Evolutionary conservation across 73 alveolate species (phyloP).

Genomic region (Stentor roeselii): DNA sequence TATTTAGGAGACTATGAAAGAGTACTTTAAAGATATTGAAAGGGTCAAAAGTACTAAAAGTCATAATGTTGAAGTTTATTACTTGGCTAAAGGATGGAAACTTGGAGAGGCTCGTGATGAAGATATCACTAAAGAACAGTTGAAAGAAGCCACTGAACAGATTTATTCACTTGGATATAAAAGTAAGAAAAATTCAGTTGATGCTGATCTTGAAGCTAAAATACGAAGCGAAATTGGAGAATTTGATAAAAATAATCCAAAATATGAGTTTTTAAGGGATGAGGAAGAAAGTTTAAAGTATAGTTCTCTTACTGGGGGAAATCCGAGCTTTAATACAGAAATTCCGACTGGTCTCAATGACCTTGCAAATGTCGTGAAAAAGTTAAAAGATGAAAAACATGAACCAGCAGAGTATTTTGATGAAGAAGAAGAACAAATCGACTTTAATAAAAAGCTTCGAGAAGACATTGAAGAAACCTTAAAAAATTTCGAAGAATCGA

Average conservation of each 20-base stretch:
- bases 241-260: background rate
- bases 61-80: slow-evolving; percentile 63
- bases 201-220: background rate
- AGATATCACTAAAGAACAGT: background rate
- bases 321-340: background rate
- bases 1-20: slow-evolving; percentile 2
- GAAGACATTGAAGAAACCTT: background rate
- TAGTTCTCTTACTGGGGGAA: background rate
- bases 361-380: background rate
- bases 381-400: background rate
- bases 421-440: too few relatives aligned
- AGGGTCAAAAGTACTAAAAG: slow-evolving; percentile 78
- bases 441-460: too few relatives aligned
- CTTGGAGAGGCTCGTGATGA: background rate
- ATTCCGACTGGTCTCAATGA: background rate
- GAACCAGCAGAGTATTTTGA: too few relatives aligned
- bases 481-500: background rate
- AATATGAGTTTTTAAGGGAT: background rate
- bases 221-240: background rate
- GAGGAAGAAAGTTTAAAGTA: background rate
- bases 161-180: background rate
- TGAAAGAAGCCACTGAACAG: background rate
- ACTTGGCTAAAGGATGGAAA: slow-evolving; percentile 61
- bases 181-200: background rate
- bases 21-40: slow-evolving; percentile 45